Base-by-base conservation (phyloP, 2,329 filamentous ascomycete species). In the Colletotrichum spinosum region DNA sequence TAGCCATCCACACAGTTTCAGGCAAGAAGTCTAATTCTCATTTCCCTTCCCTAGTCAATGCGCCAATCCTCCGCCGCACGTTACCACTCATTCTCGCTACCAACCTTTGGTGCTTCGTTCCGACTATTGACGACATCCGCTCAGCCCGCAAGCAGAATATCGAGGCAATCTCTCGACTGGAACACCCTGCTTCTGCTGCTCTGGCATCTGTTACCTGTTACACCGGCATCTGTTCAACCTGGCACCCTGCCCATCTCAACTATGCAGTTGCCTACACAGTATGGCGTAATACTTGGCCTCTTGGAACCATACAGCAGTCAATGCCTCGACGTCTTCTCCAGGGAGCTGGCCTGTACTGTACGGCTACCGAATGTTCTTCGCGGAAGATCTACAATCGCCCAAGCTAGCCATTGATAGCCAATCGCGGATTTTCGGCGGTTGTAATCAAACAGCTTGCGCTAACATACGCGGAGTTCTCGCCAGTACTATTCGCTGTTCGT, bases 11-110 rank as follows among this genome's bases (percentile, higher is more conserved):
- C 15, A 54, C 41, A 56, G 62, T 65, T 56, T 62, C 58, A 62
- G 62, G 62, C 62, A 56, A 38, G 62, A 53, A 65, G 17, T 53
- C 58, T 56, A 62, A 65, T 42, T 65, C 57, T 44, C 38, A 46
- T 37, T 25, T 38, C 48, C 58, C 52, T 44, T 37, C 48, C 52
- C 58, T 52, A 37, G 58, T 55, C 62, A 57, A 62, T 65, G 62
- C 52, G 58, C 54, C 41, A 38, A n/a, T 33, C 48, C 17, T 55
- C 51, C 59, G 46, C 58, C 38, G 46, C 33, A 52, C 49, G 13
- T 62, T 13, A 33, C 17, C 48, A 51, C 54, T 52, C 52, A 51
- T 34, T 10, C 52, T 34, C 42, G 52, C n/a, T 41, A 33, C 34
- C 39, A 57, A 38, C 45, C 41, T 37, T 48, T 44, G 37, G 41